A percentile compares a stretch with the other conserved stretches of the same genome.
Conservation (phyloP, 768 basidiomycete species). For the Calocybe indica region DNA sequence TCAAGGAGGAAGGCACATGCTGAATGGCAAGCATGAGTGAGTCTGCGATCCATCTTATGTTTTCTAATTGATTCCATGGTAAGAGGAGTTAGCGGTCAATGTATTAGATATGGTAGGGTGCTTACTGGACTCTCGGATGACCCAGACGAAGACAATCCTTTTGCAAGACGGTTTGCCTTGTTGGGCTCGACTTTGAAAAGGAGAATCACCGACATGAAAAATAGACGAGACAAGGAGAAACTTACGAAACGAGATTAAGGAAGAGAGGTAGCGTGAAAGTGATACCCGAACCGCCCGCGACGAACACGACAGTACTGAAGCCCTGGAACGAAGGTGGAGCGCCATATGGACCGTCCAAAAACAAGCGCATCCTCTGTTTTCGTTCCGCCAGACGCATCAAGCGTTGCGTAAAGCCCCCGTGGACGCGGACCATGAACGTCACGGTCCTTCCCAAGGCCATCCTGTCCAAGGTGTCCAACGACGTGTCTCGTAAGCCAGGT, state of each 20-base stretch:
- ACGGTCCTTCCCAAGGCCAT: background rate
- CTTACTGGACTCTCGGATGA: conserved; percentile 31
- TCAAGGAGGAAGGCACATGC: too few species aligned
- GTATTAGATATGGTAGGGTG: background rate
- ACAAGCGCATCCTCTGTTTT: background rate
- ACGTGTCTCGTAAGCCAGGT: too few species aligned
- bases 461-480: too few species aligned
- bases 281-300: conserved; percentile 48
- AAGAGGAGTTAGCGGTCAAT: background rate
- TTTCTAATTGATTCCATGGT: conserved; percentile 9
- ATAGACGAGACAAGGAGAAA: background rate
- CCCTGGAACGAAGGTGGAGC: conserved; percentile 30
- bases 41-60: conserved; percentile 22
- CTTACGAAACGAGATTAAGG: conserved; percentile 36
- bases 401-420: conserved; percentile 53
- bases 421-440: conserved; percentile 57
- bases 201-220: too few species aligned
- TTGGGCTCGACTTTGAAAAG: background rate
- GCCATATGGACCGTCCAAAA: conserved; percentile 60
- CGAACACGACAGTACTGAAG: conserved; percentile 41
- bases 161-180: conserved; percentile 6
- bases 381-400: background rate
- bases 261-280: conserved; percentile 41
- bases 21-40: too few species aligned
- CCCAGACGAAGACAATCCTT: conserved; percentile 35